phyloP scores from a whole-genome alignment of 768 basidiomycete species.

The Russula sp. region DNA sequence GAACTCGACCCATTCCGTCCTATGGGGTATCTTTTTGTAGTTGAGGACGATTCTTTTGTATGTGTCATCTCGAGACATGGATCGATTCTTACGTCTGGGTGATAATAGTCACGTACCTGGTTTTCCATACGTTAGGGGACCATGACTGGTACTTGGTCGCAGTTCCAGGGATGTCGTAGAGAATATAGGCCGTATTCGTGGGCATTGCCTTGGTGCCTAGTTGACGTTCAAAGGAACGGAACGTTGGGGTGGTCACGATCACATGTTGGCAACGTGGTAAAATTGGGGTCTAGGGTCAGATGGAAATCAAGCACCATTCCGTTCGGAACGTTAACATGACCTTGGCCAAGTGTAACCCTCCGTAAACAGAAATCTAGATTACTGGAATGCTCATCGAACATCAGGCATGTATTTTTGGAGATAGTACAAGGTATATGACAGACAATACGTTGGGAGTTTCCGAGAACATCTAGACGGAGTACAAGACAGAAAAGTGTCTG shows the following conservation, averaged over 20 bases:
- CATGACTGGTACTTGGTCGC: constrained; percentile 30
- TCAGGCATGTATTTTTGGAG: not conserved
- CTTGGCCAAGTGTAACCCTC: no score
- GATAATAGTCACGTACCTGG: constrained; percentile 33
- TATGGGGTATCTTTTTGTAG: constrained; percentile 44
- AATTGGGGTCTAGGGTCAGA: no score
- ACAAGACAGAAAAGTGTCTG: not conserved
- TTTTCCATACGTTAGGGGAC: constrained; percentile 38
- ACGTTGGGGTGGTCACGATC: not conserved
- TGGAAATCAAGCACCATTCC: no score
- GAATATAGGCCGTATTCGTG: constrained; percentile 5
- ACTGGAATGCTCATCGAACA: not conserved
- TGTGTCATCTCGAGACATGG: not conserved
- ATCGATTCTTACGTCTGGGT: not conserved
- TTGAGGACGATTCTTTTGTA: constrained; percentile 39
- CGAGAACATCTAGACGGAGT: not conserved
- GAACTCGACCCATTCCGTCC: constrained; percentile 52
- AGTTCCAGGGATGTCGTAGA: constrained; percentile 28
- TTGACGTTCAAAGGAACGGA: not conserved
- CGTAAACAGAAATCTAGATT: not conserved
- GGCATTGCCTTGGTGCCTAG: not conserved
- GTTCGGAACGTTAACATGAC: no score
- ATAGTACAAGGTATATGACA: not conserved
- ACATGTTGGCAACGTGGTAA: not conserved
- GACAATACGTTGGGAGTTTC: not conserved